phyloP scores from a whole-genome alignment of 2,329 filamentous ascomycete species.

The Sporothrix humicola region DNA sequence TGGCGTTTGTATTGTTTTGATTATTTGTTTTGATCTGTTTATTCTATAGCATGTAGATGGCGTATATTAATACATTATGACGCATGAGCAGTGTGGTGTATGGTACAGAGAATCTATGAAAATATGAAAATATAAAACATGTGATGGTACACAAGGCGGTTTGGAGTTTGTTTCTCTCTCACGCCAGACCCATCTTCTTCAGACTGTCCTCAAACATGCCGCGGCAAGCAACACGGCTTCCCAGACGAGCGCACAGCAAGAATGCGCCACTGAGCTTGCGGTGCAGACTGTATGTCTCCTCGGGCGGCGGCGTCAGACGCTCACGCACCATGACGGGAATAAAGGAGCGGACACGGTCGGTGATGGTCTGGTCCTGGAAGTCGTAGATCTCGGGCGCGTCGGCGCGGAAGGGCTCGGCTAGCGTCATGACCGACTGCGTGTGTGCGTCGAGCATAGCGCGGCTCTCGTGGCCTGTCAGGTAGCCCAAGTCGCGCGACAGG shows the following conservation, averaged over 20 bases:
- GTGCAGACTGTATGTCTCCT: slow-evolving; percentile 96
- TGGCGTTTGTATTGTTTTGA: neutral
- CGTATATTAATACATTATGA: slow-evolving; percentile 23
- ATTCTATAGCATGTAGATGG: slow-evolving; percentile 13
- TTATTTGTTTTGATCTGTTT: neutral
- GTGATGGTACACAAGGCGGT: neutral
- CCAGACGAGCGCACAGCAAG: slow-evolving; percentile 83
- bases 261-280: slow-evolving; percentile 96
- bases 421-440: slow-evolving; percentile 81
- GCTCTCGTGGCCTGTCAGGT: slow-evolving; percentile 90
- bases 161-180: neutral
- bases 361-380: slow-evolving; percentile 94
- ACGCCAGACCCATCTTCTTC: slow-evolving; percentile 42
- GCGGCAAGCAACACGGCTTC: slow-evolving; percentile 80
- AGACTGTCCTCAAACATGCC: slow-evolving; percentile 74
- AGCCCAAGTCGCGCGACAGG: slow-evolving; percentile 79
- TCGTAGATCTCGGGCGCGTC: slow-evolving; percentile 84
- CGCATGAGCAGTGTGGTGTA: slow-evolving; percentile 22
- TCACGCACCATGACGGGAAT: slow-evolving; percentile 95
- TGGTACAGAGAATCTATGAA: neutral
- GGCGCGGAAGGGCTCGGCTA: slow-evolving; percentile 86
- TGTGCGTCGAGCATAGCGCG: slow-evolving; percentile 88
- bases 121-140: neutral
- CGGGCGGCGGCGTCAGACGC: slow-evolving; percentile 85
- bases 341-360: slow-evolving; percentile 82